These are phyloP conservation scores for Candida railenensis DNA, from an alignment of 805 yeast genomes.

Conservation along the genomic window DNA sequence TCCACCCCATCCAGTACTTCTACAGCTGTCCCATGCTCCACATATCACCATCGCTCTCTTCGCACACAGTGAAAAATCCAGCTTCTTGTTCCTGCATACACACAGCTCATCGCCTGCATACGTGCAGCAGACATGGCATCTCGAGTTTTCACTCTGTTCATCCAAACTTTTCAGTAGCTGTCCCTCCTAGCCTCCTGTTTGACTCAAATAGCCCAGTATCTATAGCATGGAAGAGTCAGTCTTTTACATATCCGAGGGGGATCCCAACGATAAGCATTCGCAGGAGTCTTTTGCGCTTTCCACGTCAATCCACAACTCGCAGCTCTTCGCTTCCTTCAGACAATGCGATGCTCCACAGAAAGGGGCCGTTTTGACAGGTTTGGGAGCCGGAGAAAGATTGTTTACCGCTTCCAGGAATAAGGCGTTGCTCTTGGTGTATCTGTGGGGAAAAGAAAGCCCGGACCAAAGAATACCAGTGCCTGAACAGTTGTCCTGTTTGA, in stretches of 20 bases:
- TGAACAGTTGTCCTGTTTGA: slow-evolving; percentile 64
- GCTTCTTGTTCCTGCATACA: too few relatives aligned
- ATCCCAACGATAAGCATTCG: slow-evolving; percentile 43
- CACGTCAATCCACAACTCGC: slow-evolving; percentile 46
- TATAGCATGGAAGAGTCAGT: slow-evolving; percentile 49
- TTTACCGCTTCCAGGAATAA: slow-evolving; percentile 67
- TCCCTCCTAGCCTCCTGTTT: background rate
- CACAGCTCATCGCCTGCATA: too few relatives aligned
- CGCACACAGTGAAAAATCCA: too few relatives aligned
- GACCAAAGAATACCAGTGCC: slow-evolving; percentile 85
- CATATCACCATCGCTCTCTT: background rate
- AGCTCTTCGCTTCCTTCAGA: slow-evolving; percentile 50
- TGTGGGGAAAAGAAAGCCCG: slow-evolving; percentile 67
- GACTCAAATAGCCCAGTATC: background rate
- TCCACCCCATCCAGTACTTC: background rate
- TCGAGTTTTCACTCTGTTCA: background rate
- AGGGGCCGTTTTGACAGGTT: slow-evolving; percentile 48
- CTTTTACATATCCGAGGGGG: slow-evolving; percentile 46
- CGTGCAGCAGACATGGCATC: too few relatives aligned
- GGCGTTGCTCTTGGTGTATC: slow-evolving; percentile 73
- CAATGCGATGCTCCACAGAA: slow-evolving; percentile 47
- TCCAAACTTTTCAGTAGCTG: background rate
- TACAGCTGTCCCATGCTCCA: background rate
- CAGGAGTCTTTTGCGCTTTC: slow-evolving; percentile 41
- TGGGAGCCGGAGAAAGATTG: slow-evolving; percentile 49